Conservation (phyloP, 106 monocot genomes). For the Triglochin maritima region DNA sequence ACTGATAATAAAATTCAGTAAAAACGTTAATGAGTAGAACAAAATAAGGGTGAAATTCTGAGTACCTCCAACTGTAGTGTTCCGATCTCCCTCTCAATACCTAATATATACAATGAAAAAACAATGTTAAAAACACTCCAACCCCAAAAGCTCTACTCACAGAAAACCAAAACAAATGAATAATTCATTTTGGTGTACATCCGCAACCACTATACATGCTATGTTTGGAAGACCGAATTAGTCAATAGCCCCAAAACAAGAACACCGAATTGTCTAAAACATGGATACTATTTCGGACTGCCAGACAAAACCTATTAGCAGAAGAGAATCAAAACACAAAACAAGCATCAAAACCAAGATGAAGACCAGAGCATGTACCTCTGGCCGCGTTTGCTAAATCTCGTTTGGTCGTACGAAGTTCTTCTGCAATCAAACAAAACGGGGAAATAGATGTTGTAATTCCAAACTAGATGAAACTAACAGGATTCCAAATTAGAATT, state of each 20-base stretch:
- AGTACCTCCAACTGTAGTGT: constrained; percentile 6
- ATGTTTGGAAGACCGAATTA: background rate
- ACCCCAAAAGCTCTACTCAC: no score
- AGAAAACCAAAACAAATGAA: background rate
- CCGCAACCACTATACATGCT: background rate
- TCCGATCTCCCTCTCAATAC: constrained; percentile 10
- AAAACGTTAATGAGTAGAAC: background rate
- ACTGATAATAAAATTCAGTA: background rate
- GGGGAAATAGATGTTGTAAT: no score
- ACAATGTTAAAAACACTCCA: background rate
- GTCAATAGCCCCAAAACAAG: background rate
- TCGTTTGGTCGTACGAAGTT: no score
- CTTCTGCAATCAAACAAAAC: no score
- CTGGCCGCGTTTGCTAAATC: no score
- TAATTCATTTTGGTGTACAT: background rate
- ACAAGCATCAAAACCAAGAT: background rate
- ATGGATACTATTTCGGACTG: background rate
- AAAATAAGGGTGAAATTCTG: background rate
- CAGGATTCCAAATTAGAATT: background rate
- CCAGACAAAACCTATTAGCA: background rate
- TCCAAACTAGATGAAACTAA: background rate
- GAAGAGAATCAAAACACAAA: background rate
- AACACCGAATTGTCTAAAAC: background rate
- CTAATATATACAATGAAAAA: background rate
- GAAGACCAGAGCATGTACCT: no score